A percentile compares a stretch with the other conserved stretches of the same genome.
Evolutionary conservation across 805 yeast genomes (phyloP).

Genomic region (Candida peoriensis): DNA sequence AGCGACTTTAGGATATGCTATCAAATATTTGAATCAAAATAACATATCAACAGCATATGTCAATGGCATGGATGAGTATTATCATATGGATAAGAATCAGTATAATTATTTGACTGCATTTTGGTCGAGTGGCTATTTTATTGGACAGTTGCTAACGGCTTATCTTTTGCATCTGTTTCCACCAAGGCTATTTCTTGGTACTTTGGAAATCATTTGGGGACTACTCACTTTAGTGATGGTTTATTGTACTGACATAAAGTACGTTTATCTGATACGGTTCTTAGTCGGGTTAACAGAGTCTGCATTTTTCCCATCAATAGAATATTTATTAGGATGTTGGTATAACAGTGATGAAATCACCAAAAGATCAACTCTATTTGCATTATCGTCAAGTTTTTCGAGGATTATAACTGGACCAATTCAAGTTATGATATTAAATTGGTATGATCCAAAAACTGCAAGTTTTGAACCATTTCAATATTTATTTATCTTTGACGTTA

Average conservation of each 20-base stretch:
- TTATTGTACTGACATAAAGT: constrained; percentile 17
- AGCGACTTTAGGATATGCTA: constrained; percentile 39
- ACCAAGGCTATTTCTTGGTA: constrained; percentile 38
- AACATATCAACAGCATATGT: constrained; percentile 43
- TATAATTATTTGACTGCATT: constrained; percentile 37
- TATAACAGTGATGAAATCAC: constrained; percentile 28
- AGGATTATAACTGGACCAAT: constrained; percentile 32
- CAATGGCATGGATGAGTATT: constrained; percentile 41
- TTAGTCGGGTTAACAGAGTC: constrained; percentile 39
- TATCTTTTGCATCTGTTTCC: constrained; percentile 33
- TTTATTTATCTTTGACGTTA: constrained; percentile 39
- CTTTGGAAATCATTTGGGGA: constrained; percentile 40
- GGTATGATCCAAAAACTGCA: constrained; percentile 13
- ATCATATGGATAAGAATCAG: constrained; percentile 34
- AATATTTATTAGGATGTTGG: constrained; percentile 35
- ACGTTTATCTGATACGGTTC: constrained; percentile 28
- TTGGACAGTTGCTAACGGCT: constrained; percentile 43
- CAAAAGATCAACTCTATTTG: constrained; percentile 29
- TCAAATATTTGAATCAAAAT: constrained; percentile 36
- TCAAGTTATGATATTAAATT: constrained; percentile 26
- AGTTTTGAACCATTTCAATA: constrained; percentile 32
- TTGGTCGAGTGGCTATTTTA: constrained; percentile 44
- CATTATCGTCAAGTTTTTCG: constrained; percentile 28
- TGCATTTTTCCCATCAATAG: constrained; percentile 45
- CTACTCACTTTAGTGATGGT: constrained; percentile 31